These are phyloP conservation scores for Penicillium palitans DNA, from an alignment of 2,329 filamentous ascomycete species.

Conservation along the genomic window DNA sequence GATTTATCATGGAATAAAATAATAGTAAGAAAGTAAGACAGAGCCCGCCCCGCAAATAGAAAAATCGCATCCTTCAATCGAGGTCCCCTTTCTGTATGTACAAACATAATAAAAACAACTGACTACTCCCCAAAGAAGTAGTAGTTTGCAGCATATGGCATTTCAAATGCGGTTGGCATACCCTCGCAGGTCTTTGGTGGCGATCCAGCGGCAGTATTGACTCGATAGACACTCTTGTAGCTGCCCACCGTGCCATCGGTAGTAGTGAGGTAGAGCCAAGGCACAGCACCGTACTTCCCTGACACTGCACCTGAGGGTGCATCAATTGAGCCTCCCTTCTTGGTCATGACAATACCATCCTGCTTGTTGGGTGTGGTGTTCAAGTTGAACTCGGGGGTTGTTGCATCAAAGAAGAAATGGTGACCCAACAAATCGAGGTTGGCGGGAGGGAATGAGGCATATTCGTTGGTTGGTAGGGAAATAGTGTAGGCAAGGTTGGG, in stretches of 20 bases:
- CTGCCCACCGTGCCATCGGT: conserved; percentile 59
- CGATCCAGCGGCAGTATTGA: conserved; percentile 79
- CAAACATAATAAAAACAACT: conserved; percentile 5
- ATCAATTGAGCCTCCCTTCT: conserved; percentile 60
- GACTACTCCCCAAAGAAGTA: conserved; percentile 54
- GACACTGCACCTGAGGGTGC: conserved; percentile 63
- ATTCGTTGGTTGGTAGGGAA: conserved; percentile 49
- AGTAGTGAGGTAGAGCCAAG: conserved; percentile 72
- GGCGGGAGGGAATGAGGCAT: conserved; percentile 49
- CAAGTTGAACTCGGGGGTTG: conserved; percentile 78
- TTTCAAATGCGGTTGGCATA: conserved; percentile 62
- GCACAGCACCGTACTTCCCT: conserved; percentile 67
- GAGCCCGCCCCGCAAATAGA: conserved; percentile 10
- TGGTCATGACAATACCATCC: conserved; percentile 60
- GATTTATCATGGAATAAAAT: neutral
- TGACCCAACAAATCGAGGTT: conserved; percentile 68
- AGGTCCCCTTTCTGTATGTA: conserved; percentile 16
- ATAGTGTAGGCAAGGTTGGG: conserved; percentile 69
- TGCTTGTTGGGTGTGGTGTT: conserved; percentile 52
- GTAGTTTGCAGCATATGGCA: conserved; percentile 82
- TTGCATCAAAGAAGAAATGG: conserved; percentile 74
- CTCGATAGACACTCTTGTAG: conserved; percentile 75
- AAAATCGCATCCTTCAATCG: conserved; percentile 8
- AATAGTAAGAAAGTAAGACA: conserved; percentile 9
- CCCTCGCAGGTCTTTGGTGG: conserved; percentile 72